Evolutionary conservation across 2,329 filamentous ascomycete genomes (phyloP).

Genomic region (Venturiaceae sp.): DNA sequence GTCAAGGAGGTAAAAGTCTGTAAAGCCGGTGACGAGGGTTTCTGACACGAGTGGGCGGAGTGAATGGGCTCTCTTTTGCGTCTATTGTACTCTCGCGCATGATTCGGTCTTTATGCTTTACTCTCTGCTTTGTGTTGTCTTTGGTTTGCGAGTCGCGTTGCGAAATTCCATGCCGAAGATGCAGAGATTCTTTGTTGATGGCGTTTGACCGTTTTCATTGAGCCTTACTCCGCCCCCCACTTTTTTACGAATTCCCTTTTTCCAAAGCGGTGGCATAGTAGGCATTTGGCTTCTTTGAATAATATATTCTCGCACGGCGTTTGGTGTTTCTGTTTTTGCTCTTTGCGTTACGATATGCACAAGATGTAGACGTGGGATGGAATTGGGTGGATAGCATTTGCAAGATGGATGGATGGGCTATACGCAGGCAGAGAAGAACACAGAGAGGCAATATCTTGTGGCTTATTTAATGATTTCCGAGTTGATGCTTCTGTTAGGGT

Average conservation of each 20-base stretch:
- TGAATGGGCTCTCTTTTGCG: neutral
- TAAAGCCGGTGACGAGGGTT: constrained; percentile 91
- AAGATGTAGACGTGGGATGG: neutral
- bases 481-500: neutral
- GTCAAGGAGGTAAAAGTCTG: constrained; percentile 95
- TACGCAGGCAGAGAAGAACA: neutral
- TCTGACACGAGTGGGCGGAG: constrained; percentile 39
- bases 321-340: neutral
- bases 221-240: neutral
- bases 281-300: neutral
- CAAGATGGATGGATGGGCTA: neutral
- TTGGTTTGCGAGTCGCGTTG: neutral
- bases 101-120: neutral
- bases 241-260: neutral
- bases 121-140: neutral
- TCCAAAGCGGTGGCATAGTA: neutral
- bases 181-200: neutral
- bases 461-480: neutral
- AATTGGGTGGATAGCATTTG: neutral
- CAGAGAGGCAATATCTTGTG: neutral
- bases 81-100: neutral
- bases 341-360: neutral
- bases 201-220: neutral
- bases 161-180: neutral
- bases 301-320: neutral